Percentiles rank a stretch among this genome's conserved stretches.
Conservation (phyloP, 78 protist species). For the Creolimax fragrantissima region DNA sequence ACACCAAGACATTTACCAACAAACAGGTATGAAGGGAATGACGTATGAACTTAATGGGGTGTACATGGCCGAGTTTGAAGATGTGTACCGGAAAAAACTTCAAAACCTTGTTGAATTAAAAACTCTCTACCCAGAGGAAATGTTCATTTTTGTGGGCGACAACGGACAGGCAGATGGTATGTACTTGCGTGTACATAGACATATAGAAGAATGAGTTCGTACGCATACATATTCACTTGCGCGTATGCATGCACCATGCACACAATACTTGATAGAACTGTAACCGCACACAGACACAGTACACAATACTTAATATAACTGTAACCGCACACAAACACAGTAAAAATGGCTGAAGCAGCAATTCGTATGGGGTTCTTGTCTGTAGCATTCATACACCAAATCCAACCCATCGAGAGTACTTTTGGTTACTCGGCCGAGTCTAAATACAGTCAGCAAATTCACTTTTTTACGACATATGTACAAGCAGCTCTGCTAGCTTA, state of each 20-base stretch:
- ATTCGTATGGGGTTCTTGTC: neutral
- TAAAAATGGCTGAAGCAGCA: neutral
- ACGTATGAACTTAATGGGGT: neutral
- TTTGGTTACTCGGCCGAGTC: neutral
- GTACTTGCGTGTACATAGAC: neutral
- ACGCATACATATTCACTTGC: neutral
- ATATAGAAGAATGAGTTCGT: neutral
- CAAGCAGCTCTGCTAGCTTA: neutral
- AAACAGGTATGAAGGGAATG: neutral
- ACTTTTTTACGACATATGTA: neutral
- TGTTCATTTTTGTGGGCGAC: neutral
- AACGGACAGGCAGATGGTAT: slow-evolving; percentile 9
- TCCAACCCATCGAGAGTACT: neutral
- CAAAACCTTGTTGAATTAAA: neutral
- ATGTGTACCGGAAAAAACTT: neutral
- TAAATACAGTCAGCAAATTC: neutral
- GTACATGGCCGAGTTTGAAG: neutral
- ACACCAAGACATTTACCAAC: too few relatives aligned
- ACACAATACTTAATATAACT: too few relatives aligned
- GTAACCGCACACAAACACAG: too few relatives aligned
- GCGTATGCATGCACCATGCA: neutral
- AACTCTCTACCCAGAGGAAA: neutral
- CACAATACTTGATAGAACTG: too few relatives aligned
- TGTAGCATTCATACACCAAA: neutral
- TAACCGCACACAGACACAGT: too few relatives aligned